Percentiles rank a stretch among this genome's conserved stretches.
These are phyloP conservation scores for Colletotrichum lentis DNA, from an alignment of 2,329 filamentous ascomycete species.

Conservation along the genomic window DNA sequence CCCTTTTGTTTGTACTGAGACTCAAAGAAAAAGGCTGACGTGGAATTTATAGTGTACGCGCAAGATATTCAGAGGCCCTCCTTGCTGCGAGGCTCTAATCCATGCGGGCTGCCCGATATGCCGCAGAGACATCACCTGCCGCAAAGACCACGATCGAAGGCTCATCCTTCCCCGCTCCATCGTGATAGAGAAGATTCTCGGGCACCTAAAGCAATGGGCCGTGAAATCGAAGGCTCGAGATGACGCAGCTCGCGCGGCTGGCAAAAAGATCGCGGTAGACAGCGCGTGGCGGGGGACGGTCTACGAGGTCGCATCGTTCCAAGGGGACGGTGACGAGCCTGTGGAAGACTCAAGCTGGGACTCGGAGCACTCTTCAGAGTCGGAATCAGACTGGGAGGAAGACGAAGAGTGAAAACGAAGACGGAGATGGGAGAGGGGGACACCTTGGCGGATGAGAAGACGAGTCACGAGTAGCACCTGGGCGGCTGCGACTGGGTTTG, in stretches of 20 bases:
- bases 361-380: background rate
- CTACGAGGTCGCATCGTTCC: background rate
- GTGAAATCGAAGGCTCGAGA: background rate
- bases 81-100: background rate
- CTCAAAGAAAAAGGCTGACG: background rate
- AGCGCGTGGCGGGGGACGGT: background rate
- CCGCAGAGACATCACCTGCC: background rate
- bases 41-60: background rate
- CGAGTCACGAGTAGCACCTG: background rate
- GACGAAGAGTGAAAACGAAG: background rate
- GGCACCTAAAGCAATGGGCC: background rate
- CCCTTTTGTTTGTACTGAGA: background rate
- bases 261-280: background rate
- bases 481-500: too few species aligned
- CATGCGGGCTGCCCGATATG: background rate
- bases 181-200: background rate
- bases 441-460: background rate
- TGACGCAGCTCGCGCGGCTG: background rate
- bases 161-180: background rate
- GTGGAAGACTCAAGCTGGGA: background rate
- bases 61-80: background rate
- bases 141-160: background rate
- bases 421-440: too few species aligned
- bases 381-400: background rate
- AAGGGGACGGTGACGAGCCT: background rate